Base-by-base conservation (phyloP, 805 yeast species). In the Schwanniomyces pseudopolymorphus region DNA sequence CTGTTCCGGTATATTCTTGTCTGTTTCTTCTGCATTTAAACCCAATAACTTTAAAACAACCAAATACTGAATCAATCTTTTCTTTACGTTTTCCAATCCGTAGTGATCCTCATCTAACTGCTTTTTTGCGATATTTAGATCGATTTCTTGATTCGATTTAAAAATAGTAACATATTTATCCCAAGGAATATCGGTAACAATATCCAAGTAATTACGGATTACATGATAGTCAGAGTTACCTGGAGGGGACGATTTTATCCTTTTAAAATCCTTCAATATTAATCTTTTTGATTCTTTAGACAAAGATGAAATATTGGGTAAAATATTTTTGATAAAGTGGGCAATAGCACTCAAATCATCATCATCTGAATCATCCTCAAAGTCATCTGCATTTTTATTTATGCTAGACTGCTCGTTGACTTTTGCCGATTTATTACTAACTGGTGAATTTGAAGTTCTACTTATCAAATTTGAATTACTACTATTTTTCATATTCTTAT, bases 51-150 rank as follows among this genome's bases (percentile, higher is more conserved):
- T 85, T 51, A 88, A 66, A 5, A 89, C 90, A 4, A 94, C 89
- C 25, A 89, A 69, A 60, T 89, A 88, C 61, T 89, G 95, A 19
- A 89, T 61, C 33, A 89, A 74, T 41, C 96, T 72, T 53, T 78
- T 83, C 63, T 89, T 89, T 24, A 63, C 69, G 45, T 65, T 63
- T 41, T 72, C 72, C 45, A 72, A 60, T 1, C 77, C 78, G 48
- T 69, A 65, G 52, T 72, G 78, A 52, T 72, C 78, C 11, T 57
- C 60, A 46, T 72, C 77, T 36, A 72, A 58, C 47, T 69, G 73
- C 10, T 53, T 48, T 42, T 60, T 67, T 5, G 78, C 78, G 11
- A 60, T 62, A 0, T 58, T 60, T 14, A 88, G 61, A 52, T 85
- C 80, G 43, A 81, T 70, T 44, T 76, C 75, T 22, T 72, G 75